Evolutionary conservation across 345 rosid species (phyloP), one percentile per base, ranked within the genome.

Genomic region (Bretschneidera sinensis): DNA sequence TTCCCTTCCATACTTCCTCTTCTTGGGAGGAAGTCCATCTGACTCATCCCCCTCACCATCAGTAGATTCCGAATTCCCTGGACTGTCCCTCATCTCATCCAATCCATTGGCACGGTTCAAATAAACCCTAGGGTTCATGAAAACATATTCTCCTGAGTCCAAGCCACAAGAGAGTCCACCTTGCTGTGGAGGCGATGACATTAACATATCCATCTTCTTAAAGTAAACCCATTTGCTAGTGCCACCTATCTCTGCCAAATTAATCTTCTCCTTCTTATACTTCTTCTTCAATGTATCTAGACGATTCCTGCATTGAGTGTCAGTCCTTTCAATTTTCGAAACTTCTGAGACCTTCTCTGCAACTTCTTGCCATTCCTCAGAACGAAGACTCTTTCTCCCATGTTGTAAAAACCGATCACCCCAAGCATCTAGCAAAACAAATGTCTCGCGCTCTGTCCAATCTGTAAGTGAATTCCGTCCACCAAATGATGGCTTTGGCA

Each of bases 321-420:
- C 99, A 0, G 96, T 78, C 62, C 85, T 81, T 62, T 91, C 96
- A 59, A 75, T 77, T 72, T 83, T 81, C 0, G 96, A 86, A 33
- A 74, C 85, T 33, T 85, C 88, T 15, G 96, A 85, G 21, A 88
- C 99, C 79, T 87, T 95, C 81, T 95, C 97, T 24, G 96, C 85
- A 31, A 95, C 99, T 68, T 88, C 92, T 62, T 83, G 87, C 99
- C 98, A 95, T 63, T 91, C 99, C 51, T 95, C 97, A 23, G 88
- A 85, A 13, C 96, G 84, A 35, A 95, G 83, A 64, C 99, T 95
- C 80, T 89, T 95, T 60, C 92, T 81, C 63, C 97, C 94, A 61
- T 79, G 84, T 61, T 84, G 89, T 71, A 95, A 69, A 66, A 88
- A 91, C 43, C 85, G 83, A n/a, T 91, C 98, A 7, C 98, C 98